Conservation (phyloP, 139 green algal species). For the Marvania coccoides region DNA sequence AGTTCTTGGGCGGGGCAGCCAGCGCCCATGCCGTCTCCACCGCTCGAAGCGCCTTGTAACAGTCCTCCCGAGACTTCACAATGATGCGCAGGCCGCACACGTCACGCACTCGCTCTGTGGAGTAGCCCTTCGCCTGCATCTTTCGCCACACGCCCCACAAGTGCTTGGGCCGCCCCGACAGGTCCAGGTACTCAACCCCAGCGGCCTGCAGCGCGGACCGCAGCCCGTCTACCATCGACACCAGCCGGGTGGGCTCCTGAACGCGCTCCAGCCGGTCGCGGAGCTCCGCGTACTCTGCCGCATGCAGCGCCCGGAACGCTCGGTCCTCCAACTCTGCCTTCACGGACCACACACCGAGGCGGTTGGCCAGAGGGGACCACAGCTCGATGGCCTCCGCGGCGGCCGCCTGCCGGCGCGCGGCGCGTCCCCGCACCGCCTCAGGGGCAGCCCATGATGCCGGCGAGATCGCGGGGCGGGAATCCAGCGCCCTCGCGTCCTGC, state of each 20-base stretch:
- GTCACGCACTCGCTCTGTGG: slow-evolving; percentile 62
- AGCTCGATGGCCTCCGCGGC: slow-evolving; percentile 72
- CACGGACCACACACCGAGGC: slow-evolving; percentile 79
- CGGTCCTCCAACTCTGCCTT: slow-evolving; percentile 92
- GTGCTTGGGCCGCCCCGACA: slow-evolving; percentile 85
- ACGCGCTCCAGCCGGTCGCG: not conserved
- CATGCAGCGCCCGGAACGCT: slow-evolving; percentile 59
- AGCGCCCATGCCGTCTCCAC: slow-evolving; percentile 49
- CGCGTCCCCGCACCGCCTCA: slow-evolving; percentile 6
- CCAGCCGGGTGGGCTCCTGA: slow-evolving; percentile 13
- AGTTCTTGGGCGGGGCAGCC: slow-evolving; percentile 73
- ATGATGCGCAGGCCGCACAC: slow-evolving; percentile 81
- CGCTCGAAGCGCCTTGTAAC: slow-evolving; percentile 73
- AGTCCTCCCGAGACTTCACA: slow-evolving; percentile 70
- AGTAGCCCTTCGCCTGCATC: slow-evolving; percentile 56
- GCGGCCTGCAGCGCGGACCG: slow-evolving; percentile 24
- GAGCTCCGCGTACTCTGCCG: slow-evolving; percentile 34
- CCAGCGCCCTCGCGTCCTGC: slow-evolving; percentile 61
- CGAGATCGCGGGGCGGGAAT: slow-evolving; percentile 34
- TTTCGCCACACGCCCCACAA: slow-evolving; percentile 85
- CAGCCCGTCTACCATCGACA: slow-evolving; percentile 19
- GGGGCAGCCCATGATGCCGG: slow-evolving; percentile 31
- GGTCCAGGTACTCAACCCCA: slow-evolving; percentile 50
- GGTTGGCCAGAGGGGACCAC: slow-evolving; percentile 79
- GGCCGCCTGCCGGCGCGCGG: not conserved